Base-by-base conservation (phyloP, 805 yeast genomes). In the Limtongia smithiae region DNA sequence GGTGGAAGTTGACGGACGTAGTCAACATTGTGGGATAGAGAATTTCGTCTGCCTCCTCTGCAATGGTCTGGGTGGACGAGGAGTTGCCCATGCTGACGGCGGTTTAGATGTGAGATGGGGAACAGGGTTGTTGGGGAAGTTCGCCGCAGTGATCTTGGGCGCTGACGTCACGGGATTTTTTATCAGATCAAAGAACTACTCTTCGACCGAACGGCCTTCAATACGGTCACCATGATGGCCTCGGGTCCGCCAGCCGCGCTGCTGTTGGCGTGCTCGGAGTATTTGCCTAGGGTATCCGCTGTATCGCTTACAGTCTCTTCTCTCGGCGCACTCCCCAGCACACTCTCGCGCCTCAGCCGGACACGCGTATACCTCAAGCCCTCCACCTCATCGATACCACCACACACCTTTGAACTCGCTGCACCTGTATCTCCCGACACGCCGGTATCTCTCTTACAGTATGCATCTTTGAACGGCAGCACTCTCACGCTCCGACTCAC, bases 231-330 rank as follows among this genome's bases (percentile, higher is more conserved):
- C n/a, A n/a, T n/a, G n/a, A n/a, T n/a, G n/a, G n/a, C n/a, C n/a
- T n/a, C n/a, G n/a, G n/a, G n/a, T n/a, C n/a, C n/a, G n/a, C n/a
- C n/a, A n/a, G n/a, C n/a, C n/a, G n/a, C n/a, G n/a, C n/a, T n/a
- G n/a, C n/a, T n/a, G n/a, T n/a, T n/a, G n/a, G n/a, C n/a, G n/a
- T 53, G 52, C 30, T 25, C 54, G 3, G 58, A 54, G 27, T 27
- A 38, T 9, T 39, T 54, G 9, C 59, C 58, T 7, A 34, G 42
- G 6, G 42, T 54, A 9, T 33, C 54, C 3, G 11, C 39, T 1
- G 17, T 54, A 22, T 21, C 58, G 2, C 37, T 49, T 11, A 22
- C 49, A 3, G 27, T 52, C 14, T 42, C 38, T 14, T 55, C 54
- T 4, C 30, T 44, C 6, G 6, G n/a, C 8, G 12, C 37, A n/a